Evolutionary conservation across 1,284 basidiomycete species (phyloP).

Genomic region (Fistulinella cinereoalba): DNA sequence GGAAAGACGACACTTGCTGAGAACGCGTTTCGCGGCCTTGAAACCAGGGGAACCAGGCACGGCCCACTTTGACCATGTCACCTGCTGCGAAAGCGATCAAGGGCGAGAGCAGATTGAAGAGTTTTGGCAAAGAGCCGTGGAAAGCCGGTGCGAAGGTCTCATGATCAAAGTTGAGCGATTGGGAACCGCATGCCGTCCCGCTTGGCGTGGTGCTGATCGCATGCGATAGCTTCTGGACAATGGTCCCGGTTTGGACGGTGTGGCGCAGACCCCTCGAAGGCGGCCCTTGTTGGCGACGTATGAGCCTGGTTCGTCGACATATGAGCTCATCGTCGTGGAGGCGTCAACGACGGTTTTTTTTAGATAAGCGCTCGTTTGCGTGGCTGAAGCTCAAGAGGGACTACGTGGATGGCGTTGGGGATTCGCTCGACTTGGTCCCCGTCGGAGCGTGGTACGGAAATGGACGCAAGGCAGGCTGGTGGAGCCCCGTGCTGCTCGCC

Average conservation of each 20-base stretch:
- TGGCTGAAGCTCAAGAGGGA: slow-evolving; percentile 88
- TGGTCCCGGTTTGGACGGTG: slow-evolving; percentile 41
- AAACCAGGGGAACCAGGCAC: slow-evolving; percentile 43
- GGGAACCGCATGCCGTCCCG: not conserved
- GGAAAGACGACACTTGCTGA: slow-evolving; percentile 65
- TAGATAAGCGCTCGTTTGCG: slow-evolving; percentile 71
- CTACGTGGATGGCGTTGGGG: slow-evolving; percentile 63
- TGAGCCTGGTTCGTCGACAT: slow-evolving; percentile 67
- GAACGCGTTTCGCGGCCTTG: slow-evolving; percentile 55
- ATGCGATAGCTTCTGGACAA: slow-evolving; percentile 60
- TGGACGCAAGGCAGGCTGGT: slow-evolving; percentile 92
- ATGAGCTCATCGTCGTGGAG: not conserved
- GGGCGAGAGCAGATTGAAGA: slow-evolving; percentile 64
- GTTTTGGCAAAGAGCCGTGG: slow-evolving; percentile 82
- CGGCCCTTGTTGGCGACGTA: slow-evolving; percentile 86
- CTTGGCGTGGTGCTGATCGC: slow-evolving; percentile 8
- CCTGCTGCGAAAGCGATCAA: slow-evolving; percentile 69
- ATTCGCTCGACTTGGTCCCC: slow-evolving; percentile 67
- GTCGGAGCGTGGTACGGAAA: slow-evolving; percentile 89
- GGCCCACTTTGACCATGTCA: slow-evolving; percentile 77
- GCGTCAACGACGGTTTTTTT: too few relatives aligned
- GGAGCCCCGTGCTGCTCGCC: slow-evolving; percentile 87
- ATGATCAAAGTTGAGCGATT: slow-evolving; percentile 78
- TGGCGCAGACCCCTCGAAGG: slow-evolving; percentile 40
- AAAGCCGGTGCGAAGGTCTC: slow-evolving; percentile 84